Percentiles rank a stretch among this genome's conserved stretches.
Evolutionary conservation across 805 yeast species (phyloP).

Genomic region (Candida sphagnicola): DNA sequence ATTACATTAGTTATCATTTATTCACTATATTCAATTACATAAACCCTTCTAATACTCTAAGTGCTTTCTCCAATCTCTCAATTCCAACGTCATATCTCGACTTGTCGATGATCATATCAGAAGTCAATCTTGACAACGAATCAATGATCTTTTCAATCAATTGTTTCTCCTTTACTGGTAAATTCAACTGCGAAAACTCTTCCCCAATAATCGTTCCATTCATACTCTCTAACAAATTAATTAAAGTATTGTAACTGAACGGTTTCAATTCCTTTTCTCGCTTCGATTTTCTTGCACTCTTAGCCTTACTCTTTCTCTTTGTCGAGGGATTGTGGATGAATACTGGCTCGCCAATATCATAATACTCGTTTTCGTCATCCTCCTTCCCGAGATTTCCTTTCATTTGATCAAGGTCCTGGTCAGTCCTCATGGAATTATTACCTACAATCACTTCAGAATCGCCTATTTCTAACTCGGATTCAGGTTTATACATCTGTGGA

Average conservation of each 20-base stretch:
- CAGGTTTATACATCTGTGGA: background rate
- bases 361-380: constrained; percentile 24
- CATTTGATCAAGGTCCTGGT: background rate
- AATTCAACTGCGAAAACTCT: constrained; percentile 69
- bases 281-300: constrained; percentile 5
- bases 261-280: constrained; percentile 24
- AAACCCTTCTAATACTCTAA: constrained; percentile 83
- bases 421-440: background rate
- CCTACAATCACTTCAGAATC: background rate
- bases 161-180: constrained; percentile 73
- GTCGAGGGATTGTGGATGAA: constrained; percentile 25
- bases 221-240: constrained; percentile 50
- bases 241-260: constrained; percentile 42
- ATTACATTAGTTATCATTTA: too few species aligned
- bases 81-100: constrained; percentile 77
- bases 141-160: constrained; percentile 83
- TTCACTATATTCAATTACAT: constrained; percentile 13
- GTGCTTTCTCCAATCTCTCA: constrained; percentile 73
- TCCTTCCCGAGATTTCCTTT: background rate
- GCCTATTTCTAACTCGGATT: background rate
- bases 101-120: constrained; percentile 87
- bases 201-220: constrained; percentile 62
- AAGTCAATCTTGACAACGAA: constrained; percentile 77
- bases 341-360: constrained; percentile 37
- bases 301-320: constrained; percentile 13